Percentiles rank a stretch among this genome's conserved stretches.
Conservation (phyloP, 306 rosid species). For the Inga leiocalycina region DNA sequence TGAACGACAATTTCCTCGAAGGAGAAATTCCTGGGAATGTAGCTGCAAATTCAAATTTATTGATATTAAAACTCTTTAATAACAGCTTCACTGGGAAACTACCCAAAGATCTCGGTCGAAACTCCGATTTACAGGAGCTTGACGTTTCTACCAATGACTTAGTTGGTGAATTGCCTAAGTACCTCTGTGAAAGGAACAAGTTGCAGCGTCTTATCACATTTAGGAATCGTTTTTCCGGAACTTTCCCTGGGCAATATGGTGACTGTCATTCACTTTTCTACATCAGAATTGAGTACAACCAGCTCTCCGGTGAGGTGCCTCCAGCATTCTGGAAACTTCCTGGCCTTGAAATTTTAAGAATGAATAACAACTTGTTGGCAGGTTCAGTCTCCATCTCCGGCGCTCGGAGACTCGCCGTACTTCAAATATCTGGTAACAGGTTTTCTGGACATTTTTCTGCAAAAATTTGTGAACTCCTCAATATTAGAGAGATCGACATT, state of each 20-base stretch:
- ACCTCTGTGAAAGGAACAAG: conserved; percentile 56
- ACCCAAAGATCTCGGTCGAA: conserved; percentile 58
- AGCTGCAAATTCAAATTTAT: conserved; percentile 54
- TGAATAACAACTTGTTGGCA: conserved; percentile 56
- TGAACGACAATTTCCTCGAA: conserved; percentile 67
- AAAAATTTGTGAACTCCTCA: conserved; percentile 50
- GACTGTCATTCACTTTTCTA: conserved; percentile 58
- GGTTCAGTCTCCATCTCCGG: conserved; percentile 54
- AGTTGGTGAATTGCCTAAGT: conserved; percentile 56
- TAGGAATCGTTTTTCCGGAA: conserved; percentile 58
- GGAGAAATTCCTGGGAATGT: conserved; percentile 65
- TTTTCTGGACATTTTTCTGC: conserved; percentile 60
- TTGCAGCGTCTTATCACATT: conserved; percentile 54
- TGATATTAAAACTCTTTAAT: conserved; percentile 57
- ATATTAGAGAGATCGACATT: conserved; percentile 47
- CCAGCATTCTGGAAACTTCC: conserved; percentile 58
- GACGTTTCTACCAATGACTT: conserved; percentile 80
- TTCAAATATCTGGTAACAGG: conserved; percentile 45
- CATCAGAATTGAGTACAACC: conserved; percentile 63
- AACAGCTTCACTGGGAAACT: conserved; percentile 71
- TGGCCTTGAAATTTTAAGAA: conserved; percentile 34
- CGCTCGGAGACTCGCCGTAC: conserved; percentile 31
- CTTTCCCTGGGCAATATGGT: conserved; percentile 45
- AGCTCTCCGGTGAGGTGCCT: conserved; percentile 60
- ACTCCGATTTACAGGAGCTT: conserved; percentile 47